Conservation (phyloP, 768 basidiomycete species). For the Trametes cubensis region DNA sequence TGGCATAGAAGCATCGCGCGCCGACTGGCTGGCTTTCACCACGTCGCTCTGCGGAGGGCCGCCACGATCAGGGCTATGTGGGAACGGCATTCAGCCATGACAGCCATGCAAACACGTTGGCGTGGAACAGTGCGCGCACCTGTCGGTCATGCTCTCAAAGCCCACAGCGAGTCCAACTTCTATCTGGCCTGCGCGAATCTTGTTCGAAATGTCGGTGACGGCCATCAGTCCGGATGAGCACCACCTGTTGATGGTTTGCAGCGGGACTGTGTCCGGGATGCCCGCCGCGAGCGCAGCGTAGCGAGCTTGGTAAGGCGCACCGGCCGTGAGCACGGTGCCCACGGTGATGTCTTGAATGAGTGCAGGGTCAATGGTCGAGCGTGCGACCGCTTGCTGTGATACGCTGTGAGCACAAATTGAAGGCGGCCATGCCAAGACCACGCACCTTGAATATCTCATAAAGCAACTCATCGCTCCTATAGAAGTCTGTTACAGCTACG, state of each 20-base stretch:
- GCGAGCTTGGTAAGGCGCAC: constrained; percentile 70
- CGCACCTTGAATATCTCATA: constrained; percentile 77
- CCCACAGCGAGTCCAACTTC: constrained; percentile 80
- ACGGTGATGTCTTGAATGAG: constrained; percentile 79
- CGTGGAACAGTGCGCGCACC: constrained; percentile 44
- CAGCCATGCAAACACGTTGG: constrained; percentile 25
- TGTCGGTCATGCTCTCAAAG: constrained; percentile 85
- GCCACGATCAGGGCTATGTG: constrained; percentile 62
- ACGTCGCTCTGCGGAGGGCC: constrained; percentile 63
- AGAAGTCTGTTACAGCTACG: constrained; percentile 1
- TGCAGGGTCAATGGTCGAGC: constrained; percentile 61
- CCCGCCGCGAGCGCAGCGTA: constrained; percentile 79
- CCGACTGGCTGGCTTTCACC: constrained; percentile 55
- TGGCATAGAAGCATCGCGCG: constrained; percentile 64
- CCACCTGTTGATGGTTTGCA: constrained; percentile 77
- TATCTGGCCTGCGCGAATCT: constrained; percentile 77
- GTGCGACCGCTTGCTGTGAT: constrained; percentile 57
- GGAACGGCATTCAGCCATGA: constrained; percentile 26
- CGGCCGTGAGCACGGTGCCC: constrained; percentile 71
- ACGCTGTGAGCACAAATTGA: constrained; percentile 9
- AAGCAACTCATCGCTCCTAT: constrained; percentile 77
- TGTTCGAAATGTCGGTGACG: constrained; percentile 72
- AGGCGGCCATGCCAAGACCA: constrained; percentile 18
- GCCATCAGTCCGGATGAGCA: constrained; percentile 90
- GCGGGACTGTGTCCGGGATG: constrained; percentile 73